phyloP scores from a whole-genome alignment of 2,329 filamentous ascomycete species.

The Aureobasidium sp. region DNA sequence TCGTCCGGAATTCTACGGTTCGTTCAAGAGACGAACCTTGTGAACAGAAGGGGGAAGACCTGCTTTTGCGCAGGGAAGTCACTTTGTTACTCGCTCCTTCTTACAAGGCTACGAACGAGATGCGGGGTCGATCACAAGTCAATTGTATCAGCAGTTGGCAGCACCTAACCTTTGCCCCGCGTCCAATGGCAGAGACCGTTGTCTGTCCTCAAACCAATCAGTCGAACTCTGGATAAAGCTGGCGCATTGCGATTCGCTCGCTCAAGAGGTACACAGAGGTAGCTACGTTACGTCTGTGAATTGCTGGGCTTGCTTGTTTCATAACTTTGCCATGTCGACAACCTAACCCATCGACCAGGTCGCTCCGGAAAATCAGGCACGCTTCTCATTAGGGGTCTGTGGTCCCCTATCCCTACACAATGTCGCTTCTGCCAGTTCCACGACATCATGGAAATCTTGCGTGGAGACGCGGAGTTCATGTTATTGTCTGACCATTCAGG shows the following conservation, averaged over 20 bases:
- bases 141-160: background rate
- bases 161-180: background rate
- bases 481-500: background rate
- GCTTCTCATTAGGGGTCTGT: background rate
- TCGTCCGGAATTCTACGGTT: background rate
- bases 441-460: background rate
- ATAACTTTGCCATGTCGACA: background rate
- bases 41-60: background rate
- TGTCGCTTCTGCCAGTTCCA: background rate
- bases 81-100: background rate
- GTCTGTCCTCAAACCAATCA: background rate
- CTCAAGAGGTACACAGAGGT: background rate
- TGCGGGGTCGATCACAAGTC: conserved; percentile 10
- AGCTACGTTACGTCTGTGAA: background rate
- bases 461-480: background rate
- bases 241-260: background rate
- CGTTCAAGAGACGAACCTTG: background rate
- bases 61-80: background rate
- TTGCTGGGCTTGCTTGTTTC: background rate
- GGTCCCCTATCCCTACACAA: background rate
- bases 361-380: conserved; percentile 5
- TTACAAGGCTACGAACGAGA: background rate
- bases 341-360: background rate
- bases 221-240: background rate
- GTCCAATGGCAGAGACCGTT: conserved; percentile 1